Base-by-base conservation (phyloP, 73 alveolate species). In the Stentor roeselii region DNA sequence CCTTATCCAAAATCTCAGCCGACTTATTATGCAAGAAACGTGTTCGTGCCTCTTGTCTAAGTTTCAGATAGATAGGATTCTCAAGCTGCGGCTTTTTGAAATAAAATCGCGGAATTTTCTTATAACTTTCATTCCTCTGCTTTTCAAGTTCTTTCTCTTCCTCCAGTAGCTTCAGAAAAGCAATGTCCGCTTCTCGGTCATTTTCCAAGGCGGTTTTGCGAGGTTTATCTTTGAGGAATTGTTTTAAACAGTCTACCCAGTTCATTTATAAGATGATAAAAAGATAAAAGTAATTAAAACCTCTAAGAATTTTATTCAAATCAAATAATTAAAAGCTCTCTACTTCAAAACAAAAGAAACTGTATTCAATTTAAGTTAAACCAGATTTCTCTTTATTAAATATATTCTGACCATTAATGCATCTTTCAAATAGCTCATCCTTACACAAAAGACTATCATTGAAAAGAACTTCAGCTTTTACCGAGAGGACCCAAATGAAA, bases 11-110 rank as follows among this genome's bases (percentile, higher is more conserved):
- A 14, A 96, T 90, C 87, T 96, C 98, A 34, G 97, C 95, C 27
- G 99, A 92, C 86, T 96, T 96, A 75, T 94, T 93, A 74, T 94
- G 92, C 76, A 96, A 90, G 84, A 94, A 96, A 60, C 98, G 85
- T 39, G 97, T 95, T 84, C 98, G 83, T 42, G 99, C 99, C 86
- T 96, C 99, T 39, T 90, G 87, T 91, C 97, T 92, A 3, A 96
- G 98, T 85, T 95, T 93, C 80, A 94, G 88, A 88, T 93, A 86
- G 60, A 96, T 86, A 75, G 96, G 92, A 39, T 90, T 83, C 85
- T 94, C 98, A 59, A 32, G 84, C 80, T 75, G 78, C 35, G 91
- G 98, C 92, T 87, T 95, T 87, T 92, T 95, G 84, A 86, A 95
- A 90, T 86, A 95, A 87, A 95, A 95, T 60, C 95, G 88, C 3